Conservation (phyloP, 352 stramenopile genomes). For the Achlya hypogyna region DNA sequence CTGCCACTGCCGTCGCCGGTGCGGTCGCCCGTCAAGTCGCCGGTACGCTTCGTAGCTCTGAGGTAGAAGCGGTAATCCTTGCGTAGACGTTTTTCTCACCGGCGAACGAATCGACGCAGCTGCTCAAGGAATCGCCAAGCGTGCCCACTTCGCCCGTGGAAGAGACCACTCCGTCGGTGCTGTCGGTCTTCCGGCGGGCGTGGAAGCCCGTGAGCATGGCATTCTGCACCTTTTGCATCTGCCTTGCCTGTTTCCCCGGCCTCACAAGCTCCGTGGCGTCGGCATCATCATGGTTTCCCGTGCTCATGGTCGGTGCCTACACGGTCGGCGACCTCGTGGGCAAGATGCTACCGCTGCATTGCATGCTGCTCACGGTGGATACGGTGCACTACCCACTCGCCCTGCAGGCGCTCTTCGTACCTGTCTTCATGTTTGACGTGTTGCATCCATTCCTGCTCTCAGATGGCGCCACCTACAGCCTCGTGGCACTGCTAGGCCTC, state of each 20-base stretch:
- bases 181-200: slow-evolving; percentile 46
- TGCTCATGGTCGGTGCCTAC: slow-evolving; percentile 65
- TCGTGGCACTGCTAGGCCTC: slow-evolving; percentile 48
- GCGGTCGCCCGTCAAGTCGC: slow-evolving; percentile 5
- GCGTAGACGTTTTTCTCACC: slow-evolving; percentile 5
- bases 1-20: slow-evolving; percentile 43
- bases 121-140: background rate
- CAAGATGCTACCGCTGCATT: slow-evolving; percentile 66
- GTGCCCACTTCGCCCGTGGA: slow-evolving; percentile 26
- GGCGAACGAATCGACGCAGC: slow-evolving; percentile 6
- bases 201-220: slow-evolving; percentile 72
- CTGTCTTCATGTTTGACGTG: slow-evolving; percentile 52
- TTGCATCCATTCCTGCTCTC: slow-evolving; percentile 36
- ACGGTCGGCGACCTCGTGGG: slow-evolving; percentile 66
- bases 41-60: background rate
- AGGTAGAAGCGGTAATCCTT: background rate
- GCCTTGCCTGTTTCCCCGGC: slow-evolving; percentile 67
- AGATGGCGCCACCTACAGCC: slow-evolving; percentile 41
- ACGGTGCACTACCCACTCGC: slow-evolving; percentile 59
- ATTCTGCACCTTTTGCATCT: slow-evolving; percentile 69
- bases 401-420: slow-evolving; percentile 54
- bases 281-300: slow-evolving; percentile 49
- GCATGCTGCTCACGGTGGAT: slow-evolving; percentile 57
- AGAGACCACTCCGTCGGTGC: slow-evolving; percentile 35
- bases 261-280: slow-evolving; percentile 65